A percentile compares a stretch with the other conserved stretches of the same genome.
Conservation (phyloP, 371 early-diverging fungal species). For the Conidiobolus incongruus region DNA sequence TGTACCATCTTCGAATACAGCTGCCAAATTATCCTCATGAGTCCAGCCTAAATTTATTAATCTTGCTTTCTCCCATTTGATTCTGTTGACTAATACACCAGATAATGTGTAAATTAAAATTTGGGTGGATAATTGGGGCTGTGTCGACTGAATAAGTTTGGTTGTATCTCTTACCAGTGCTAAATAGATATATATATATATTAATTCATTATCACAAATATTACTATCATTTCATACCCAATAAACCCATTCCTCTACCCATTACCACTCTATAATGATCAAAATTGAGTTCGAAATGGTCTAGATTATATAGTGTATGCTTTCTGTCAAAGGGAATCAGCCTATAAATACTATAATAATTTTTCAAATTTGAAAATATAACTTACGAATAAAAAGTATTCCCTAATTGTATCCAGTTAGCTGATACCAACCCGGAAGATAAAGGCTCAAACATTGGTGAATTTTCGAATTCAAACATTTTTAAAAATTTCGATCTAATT, state of each 20-base stretch:
- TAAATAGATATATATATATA: neutral
- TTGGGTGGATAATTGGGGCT: neutral
- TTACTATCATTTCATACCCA: neutral
- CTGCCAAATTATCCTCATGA: conserved; percentile 57
- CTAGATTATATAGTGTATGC: neutral
- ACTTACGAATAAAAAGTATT: too few relatives aligned
- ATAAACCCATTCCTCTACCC: neutral
- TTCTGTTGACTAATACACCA: neutral
- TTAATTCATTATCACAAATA: neutral
- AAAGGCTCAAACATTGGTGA: too few relatives aligned
- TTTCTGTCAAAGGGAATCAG: neutral
- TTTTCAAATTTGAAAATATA: too few relatives aligned
- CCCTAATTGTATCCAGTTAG: too few relatives aligned
- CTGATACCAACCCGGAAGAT: too few relatives aligned
- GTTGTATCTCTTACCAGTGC: neutral
- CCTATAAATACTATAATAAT: too few relatives aligned
- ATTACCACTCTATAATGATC: neutral
- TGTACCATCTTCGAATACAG: conserved; percentile 74
- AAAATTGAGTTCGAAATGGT: neutral
- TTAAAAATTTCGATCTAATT: too few relatives aligned
- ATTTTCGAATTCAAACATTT: too few relatives aligned
- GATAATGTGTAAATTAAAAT: neutral
- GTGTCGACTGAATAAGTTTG: neutral
- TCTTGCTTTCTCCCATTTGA: conserved; percentile 70
- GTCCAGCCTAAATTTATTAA: conserved; percentile 86